Evolutionary conservation across 257 asterid genomes (phyloP).

Genomic region (Gentiana macrophylla): DNA sequence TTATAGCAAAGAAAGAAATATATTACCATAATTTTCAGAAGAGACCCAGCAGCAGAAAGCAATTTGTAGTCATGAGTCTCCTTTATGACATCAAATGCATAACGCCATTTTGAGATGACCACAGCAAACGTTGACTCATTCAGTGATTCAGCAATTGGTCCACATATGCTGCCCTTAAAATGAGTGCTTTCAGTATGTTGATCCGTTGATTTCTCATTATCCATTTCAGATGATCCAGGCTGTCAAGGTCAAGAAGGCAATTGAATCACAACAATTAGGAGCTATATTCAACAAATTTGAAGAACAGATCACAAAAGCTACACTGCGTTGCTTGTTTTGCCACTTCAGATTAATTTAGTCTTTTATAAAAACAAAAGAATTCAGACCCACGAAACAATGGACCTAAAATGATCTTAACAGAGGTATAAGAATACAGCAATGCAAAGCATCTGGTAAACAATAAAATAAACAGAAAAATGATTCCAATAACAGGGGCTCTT

Average conservation of each 20-base stretch:
- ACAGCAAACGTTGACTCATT: conserved; percentile 75
- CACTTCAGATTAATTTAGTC: too few relatives aligned
- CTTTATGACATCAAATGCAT: conserved; percentile 68
- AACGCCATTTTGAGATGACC: conserved; percentile 80
- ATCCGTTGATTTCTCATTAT: conserved; percentile 30
- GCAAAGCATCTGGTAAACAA: too few relatives aligned
- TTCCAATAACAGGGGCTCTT: conserved; percentile 7
- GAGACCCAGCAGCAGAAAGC: conserved; percentile 91
- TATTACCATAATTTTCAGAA: conserved; percentile 74
- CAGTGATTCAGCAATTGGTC: conserved; percentile 87
- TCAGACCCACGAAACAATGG: too few relatives aligned
- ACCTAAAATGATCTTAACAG: too few relatives aligned
- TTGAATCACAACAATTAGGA: conserved; percentile 3
- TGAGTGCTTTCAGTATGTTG: conserved; percentile 27
- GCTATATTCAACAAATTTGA: background rate
- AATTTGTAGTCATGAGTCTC: conserved; percentile 69
- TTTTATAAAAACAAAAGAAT: too few relatives aligned
- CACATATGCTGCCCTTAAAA: conserved; percentile 71
- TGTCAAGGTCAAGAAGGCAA: conserved; percentile 25
- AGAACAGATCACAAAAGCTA: too few relatives aligned
- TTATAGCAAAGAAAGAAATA: conserved; percentile 12
- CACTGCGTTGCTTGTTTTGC: too few relatives aligned
- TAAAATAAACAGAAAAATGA: too few relatives aligned
- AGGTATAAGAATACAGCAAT: too few relatives aligned
- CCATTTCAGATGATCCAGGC: conserved; percentile 33